Evolutionary conservation across 768 basidiomycete genomes (phyloP), one percentile per base, ranked within the genome.

Genomic region (Termitomyces sp.): DNA sequence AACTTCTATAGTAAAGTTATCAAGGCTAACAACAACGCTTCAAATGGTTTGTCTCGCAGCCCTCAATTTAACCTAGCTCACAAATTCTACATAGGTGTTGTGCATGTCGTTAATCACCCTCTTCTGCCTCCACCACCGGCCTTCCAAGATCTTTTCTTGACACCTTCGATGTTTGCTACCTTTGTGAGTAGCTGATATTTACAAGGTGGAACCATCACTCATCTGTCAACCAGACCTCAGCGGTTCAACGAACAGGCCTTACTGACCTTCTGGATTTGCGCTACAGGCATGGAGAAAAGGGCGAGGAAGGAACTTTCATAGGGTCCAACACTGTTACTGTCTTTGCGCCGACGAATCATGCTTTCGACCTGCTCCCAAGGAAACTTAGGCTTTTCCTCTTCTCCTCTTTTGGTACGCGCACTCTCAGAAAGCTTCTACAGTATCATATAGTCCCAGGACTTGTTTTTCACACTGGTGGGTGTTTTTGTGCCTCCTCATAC

Each of bases 31-130:
- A 68, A 74, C 13, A 67, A 72, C 54, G 76, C 81, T 24, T 67
- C 70, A 28, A 86, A 86, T 63, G 86, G 86, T 80, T n/a, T 20
- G 72, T 53, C 16, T 52, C 33, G 13, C 45, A 16, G 10, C 2
- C 36, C 24, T 18, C 10, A 41, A 20, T 22, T 43, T 3, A n/a
- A 41, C 30, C 35, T 35, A 7, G 52, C 22, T 59, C 36, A 55
- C 10, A 32, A 47, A 13, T 45, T 32, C 22, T 41, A 24, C 22
- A 1, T 47, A 81, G 79, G 79, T 26, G 40, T 80, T 46, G 72
- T 86, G 16, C 84, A 88, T 65, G 75, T 76, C 16, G 68, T 86
- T 50, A 74, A 78, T 57, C 74, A 77, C 63, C 84, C 85, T 4
- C 70, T 87, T 10, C 70, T 85, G 28, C 82, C 81, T 26, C 82